Evolutionary conservation across 805 yeast genomes (phyloP), one percentile per base, ranked within the genome.

Genomic region (Monosporozyma aquatica): DNA sequence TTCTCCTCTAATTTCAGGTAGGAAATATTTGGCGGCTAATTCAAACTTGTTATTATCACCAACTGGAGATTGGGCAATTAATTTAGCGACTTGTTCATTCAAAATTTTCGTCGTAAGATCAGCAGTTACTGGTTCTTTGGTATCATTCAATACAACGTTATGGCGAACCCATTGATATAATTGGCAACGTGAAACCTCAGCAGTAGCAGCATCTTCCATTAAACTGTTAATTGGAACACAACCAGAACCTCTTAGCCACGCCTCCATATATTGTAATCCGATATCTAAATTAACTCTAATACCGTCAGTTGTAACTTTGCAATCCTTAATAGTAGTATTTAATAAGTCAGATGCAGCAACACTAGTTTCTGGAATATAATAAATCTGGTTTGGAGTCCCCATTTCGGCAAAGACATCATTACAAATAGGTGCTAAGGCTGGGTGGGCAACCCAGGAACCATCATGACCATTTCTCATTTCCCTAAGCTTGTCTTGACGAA

Each of bases 371-470:
- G 82, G 82, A 40, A 66, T 67, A 14, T 56, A 56, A 43, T 67
- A 64, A 52, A 82, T 71, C 65, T 83, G 92, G 68, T 83, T 83
- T 49, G 89, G 84, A 29, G 90, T 84, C 51, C 84, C 82, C 87
- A 83, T 79, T 58, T 80, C 75, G 58, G 77, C 73, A 66, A 83
- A 83, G 15, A 82, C 83, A 55, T 74, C 71, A 58, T 80, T 72
- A 32, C 86, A 87, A 49, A 82, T 75, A n/a, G 80, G 74, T 23
- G 83, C 83, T 60, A 83, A 70, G 18, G 87, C 89, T 17, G 92
- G 92, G 57, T 83, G 90, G n/a, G 90, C 90, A 57, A 83, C 82
- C 92, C 94, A 83, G 45, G 90, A 81, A 41, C 92, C 87, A 67
- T 83, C 94, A 65, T 85, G 87, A 38, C 92, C 92, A 42, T 82